Conservation (phyloP, 2,329 filamentous ascomycete species). For the Westerdykella sp. region DNA sequence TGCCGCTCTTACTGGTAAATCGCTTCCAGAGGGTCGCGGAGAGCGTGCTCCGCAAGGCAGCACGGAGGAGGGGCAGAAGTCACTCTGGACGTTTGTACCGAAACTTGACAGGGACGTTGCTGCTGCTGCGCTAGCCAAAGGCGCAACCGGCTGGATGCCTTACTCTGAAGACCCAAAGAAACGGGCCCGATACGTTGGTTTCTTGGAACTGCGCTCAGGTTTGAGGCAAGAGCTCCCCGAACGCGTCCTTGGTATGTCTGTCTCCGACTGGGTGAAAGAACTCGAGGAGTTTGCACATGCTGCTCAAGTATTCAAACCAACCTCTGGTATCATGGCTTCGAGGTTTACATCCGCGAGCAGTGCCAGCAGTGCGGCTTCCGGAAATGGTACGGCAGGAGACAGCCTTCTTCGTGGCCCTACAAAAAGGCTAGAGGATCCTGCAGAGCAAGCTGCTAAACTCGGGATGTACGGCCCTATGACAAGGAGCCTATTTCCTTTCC, state of each 20-base stretch:
- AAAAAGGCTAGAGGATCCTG: conserved; percentile 63
- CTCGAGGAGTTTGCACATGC: conserved; percentile 70
- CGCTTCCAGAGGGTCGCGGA: conserved; percentile 67
- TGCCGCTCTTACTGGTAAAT: conserved; percentile 66
- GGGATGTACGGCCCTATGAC: conserved; percentile 94
- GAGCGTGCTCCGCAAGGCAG: conserved; percentile 58
- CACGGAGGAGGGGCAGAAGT: conserved; percentile 50
- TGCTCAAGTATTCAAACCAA: conserved; percentile 79
- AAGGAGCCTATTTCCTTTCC: conserved; percentile 63
- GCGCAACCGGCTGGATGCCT: conserved; percentile 63
- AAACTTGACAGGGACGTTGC: conserved; percentile 38
- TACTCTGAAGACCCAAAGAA: conserved; percentile 80
- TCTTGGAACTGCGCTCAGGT: conserved; percentile 71
- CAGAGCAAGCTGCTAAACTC: conserved; percentile 77
- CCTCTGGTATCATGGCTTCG: conserved; percentile 86
- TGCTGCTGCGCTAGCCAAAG: conserved; percentile 42
- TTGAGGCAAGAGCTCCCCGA: conserved; percentile 52
- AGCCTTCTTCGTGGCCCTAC: conserved; percentile 44
- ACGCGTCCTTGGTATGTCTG: conserved; percentile 45
- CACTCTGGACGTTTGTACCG: conserved; percentile 45
- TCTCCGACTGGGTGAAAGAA: conserved; percentile 74
- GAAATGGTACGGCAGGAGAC: conserved; percentile 25
- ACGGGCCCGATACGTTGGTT: conserved; percentile 70
- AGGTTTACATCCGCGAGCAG: conserved; percentile 65
- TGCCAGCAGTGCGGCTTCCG: conserved; percentile 23